Evolutionary conservation across 1,284 basidiomycete species (phyloP), one percentile per base, ranked within the genome.

Genomic region (Cryptococcus sp.): DNA sequence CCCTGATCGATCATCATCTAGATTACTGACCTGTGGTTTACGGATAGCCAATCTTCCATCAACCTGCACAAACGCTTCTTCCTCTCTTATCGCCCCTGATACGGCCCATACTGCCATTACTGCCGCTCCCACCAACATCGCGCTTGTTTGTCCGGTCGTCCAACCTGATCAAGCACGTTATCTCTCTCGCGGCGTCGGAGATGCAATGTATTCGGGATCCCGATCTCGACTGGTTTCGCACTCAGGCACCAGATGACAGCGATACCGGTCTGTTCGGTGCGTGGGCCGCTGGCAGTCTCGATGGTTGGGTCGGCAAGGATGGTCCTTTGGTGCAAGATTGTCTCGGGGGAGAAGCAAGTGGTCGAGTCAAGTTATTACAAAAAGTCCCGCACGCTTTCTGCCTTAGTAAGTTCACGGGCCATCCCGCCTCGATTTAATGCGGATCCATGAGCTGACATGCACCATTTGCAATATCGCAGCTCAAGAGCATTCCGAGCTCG

Each of bases 251-350:
- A 5, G 42, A 52, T 16, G 13, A 23, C 20, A 38, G 13, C n/a
- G 56, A 56, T 2, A 27, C 48, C 20, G 69, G 70, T 1, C 52
- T 76, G 43, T 68, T 64, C 45, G 69, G 70, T 10, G 54, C 72
- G 7, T 77, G 74, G 74, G 57, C 67, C 4, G 64, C 47, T 4
- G 69, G 68, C 0, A 66, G 61, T 22, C 20, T 66, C 17, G 76
- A 76, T 60, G 71, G 73, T 1, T 77, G 74, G 76, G 74, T 77
- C 10, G 75, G 75, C 2, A 61, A 61, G 42, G 75, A 76, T 49
- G 74, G 74, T 3, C 68, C 70, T 6, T 42, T 74, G 42, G 64
- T 74, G 8, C 64, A 59, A 22, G 65, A 66, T 1, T 56, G 54
- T 8, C 57, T 77, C n/a, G 72, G 74, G 5, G 60, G 64, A 3